phyloP scores from a whole-genome alignment of 805 yeast species.

The Saturnispora ahearnii region DNA sequence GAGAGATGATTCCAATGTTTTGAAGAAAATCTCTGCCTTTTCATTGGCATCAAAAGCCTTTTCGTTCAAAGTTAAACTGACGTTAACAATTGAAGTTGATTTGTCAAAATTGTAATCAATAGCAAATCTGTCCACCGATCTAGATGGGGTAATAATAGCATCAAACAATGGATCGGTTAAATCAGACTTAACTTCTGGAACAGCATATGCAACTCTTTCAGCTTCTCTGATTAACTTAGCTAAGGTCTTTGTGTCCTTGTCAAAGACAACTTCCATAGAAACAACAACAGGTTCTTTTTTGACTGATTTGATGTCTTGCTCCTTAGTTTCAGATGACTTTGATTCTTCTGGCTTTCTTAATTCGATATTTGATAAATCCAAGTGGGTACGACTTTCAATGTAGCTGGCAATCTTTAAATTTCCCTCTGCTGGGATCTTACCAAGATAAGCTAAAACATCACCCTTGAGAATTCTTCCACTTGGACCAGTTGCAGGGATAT shows the following conservation, averaged over 20 bases:
- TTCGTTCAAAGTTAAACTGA: slow-evolving; percentile 30
- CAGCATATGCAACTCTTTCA: slow-evolving; percentile 33
- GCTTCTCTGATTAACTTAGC: slow-evolving; percentile 39
- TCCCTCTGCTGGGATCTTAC: slow-evolving; percentile 53
- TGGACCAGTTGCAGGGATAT: slow-evolving; percentile 82
- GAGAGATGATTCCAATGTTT: slow-evolving; percentile 5
- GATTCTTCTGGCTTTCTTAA: slow-evolving; percentile 22
- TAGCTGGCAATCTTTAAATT: slow-evolving; percentile 46
- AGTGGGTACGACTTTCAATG: slow-evolving; percentile 46
- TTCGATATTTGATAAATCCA: slow-evolving; percentile 66
- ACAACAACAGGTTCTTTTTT: slow-evolving; percentile 25
- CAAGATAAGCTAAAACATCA: slow-evolving; percentile 79
- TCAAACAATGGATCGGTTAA: slow-evolving; percentile 55
- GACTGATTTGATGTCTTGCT: slow-evolving; percentile 20
- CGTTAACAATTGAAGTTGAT: slow-evolving; percentile 25
- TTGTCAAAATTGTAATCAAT: slow-evolving; percentile 22
- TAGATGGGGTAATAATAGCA: slow-evolving; percentile 40
- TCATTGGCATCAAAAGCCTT: slow-evolving; percentile 37
- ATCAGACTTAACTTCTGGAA: slow-evolving; percentile 28
- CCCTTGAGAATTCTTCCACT: slow-evolving; percentile 84
- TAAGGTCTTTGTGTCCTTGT: slow-evolving; percentile 24
- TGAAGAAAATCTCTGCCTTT: slow-evolving; percentile 33
- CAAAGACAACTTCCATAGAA: not conserved
- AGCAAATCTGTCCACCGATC: slow-evolving; percentile 35
- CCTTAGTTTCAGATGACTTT: slow-evolving; percentile 11